These are phyloP conservation scores for Kodamaea suecica DNA, from an alignment of 1,139 yeast species.

Conservation along the genomic window DNA sequence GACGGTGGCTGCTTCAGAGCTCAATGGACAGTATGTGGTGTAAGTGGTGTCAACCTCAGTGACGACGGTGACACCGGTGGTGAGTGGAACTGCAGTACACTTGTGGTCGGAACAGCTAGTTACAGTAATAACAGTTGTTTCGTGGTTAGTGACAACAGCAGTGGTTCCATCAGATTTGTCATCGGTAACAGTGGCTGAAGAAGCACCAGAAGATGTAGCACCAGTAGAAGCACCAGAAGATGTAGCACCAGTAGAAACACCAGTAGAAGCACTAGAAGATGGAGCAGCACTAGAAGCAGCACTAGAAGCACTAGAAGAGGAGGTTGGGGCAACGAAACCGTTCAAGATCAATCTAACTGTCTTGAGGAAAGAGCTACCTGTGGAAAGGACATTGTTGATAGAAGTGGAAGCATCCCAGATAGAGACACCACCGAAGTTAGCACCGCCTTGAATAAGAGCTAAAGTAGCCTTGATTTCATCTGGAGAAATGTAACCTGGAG, in stretches of 20 bases:
- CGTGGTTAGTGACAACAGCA: conserved; percentile 8
- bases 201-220: conserved; percentile 1
- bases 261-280: not conserved
- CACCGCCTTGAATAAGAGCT: conserved; percentile 12
- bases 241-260: not conserved
- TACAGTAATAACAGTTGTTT: conserved; percentile 32
- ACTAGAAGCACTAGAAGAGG: conserved; percentile 2
- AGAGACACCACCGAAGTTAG: conserved; percentile 26
- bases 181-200: conserved; percentile 1
- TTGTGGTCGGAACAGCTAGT: conserved; percentile 44
- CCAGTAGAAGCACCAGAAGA: conserved; percentile 1
- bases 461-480: conserved; percentile 14
- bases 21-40: conserved; percentile 18
- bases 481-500: conserved; percentile 19
- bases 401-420: conserved; percentile 30
- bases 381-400: not conserved
- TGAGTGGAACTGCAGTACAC: conserved; percentile 34
- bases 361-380: not conserved
- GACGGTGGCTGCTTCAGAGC: conserved; percentile 3
- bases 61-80: conserved; percentile 41
- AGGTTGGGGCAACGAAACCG: not conserved
- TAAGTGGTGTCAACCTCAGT: conserved; percentile 22
- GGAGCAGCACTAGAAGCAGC: not conserved
- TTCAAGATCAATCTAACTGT: not conserved
- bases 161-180: not conserved